Evolutionary conservation across 176 grass and related monocot genomes (phyloP).

Genomic region (Eragrostis nindensis): DNA sequence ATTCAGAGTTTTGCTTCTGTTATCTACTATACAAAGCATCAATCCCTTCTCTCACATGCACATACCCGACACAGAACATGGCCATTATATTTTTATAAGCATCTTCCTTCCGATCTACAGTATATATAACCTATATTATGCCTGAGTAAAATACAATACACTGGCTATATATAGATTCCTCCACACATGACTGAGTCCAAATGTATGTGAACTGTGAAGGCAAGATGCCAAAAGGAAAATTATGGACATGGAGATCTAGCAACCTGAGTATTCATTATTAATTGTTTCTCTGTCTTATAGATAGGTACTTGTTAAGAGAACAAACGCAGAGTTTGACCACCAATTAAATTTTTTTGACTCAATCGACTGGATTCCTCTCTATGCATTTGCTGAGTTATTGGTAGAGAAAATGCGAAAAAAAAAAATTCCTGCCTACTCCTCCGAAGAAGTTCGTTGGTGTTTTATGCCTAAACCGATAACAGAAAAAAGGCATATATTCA

Average conservation of each 20-base stretch:
- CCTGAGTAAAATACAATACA: background rate
- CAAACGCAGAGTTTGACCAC: background rate
- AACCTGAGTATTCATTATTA: background rate
- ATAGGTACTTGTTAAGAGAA: background rate
- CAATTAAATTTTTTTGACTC: background rate
- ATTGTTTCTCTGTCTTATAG: background rate
- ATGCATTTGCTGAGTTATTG: background rate
- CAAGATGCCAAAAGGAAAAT: constrained; percentile 1
- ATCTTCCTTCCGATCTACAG: constrained; percentile 30
- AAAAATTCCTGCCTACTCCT: background rate
- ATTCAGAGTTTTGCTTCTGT: background rate
- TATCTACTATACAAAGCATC: constrained; percentile 36
- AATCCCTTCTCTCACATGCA: constrained; percentile 38
- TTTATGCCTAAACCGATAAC: background rate
- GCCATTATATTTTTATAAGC: constrained; percentile 23
- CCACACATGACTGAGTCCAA: constrained; percentile 11
- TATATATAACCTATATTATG: background rate
- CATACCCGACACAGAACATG: constrained; percentile 48
- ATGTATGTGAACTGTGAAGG: background rate
- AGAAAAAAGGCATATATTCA: background rate
- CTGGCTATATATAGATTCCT: constrained; percentile 26
- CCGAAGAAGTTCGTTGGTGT: background rate
- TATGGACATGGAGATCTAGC: constrained; percentile 11
- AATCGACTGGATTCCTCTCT: background rate
- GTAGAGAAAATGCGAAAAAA: background rate